phyloP scores from a whole-genome alignment of 495 filamentous ascomycete species.

The Amphirosellinia nigrospora region DNA sequence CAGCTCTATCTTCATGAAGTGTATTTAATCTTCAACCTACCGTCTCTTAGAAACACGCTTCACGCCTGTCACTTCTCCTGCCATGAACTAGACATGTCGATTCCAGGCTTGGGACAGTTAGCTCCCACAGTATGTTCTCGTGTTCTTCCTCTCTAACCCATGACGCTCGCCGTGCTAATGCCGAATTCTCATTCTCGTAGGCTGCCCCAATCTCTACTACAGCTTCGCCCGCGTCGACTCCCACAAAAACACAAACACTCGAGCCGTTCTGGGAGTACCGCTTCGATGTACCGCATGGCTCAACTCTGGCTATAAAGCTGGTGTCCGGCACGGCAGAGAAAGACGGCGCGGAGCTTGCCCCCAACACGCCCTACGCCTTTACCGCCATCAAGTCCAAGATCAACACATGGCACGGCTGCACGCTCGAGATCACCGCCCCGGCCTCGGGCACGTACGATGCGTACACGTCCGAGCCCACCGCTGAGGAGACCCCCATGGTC shows the following conservation, averaged over 20 bases:
- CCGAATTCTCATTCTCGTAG: conserved; percentile 30
- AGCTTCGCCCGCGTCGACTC: conserved; percentile 31
- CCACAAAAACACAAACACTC: conserved; percentile 43
- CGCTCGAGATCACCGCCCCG: conserved; percentile 71
- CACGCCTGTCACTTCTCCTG: neutral
- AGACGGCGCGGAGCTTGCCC: conserved; percentile 93
- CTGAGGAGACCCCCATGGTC: conserved; percentile 85
- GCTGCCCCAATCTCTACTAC: conserved; percentile 31
- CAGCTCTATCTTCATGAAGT: neutral
- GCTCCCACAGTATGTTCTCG: conserved; percentile 45
- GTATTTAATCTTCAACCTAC: neutral
- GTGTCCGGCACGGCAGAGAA: conserved; percentile 86
- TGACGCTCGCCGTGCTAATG: neutral
- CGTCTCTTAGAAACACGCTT: neutral
- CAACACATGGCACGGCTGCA: conserved; percentile 89
- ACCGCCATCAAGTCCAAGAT: conserved; percentile 83
- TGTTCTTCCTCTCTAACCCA: neutral
- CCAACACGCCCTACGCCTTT: conserved; percentile 81
- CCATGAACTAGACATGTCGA: conserved; percentile 44
- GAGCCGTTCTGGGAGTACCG: conserved; percentile 77
- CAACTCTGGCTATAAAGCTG: conserved; percentile 63
- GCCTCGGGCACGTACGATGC: conserved; percentile 52
- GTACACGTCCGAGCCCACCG: conserved; percentile 71
- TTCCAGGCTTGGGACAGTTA: conserved; percentile 61
- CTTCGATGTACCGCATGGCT: conserved; percentile 80